These are phyloP conservation scores for Amanita muscaria DNA, from an alignment of 768 basidiomycete genomes.

Conservation along the genomic window DNA sequence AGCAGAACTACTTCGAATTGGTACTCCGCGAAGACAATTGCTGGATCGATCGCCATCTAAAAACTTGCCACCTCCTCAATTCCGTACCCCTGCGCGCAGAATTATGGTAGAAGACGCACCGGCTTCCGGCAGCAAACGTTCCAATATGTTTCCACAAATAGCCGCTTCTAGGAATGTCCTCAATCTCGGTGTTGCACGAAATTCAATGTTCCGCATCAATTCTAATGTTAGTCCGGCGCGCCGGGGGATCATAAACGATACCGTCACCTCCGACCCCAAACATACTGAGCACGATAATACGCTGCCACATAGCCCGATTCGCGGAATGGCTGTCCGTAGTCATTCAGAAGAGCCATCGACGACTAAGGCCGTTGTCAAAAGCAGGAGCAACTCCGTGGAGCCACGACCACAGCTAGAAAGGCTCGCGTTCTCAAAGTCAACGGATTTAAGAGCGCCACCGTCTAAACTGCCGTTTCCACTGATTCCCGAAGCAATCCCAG, in stretches of 20 bases:
- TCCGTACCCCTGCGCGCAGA: constrained; percentile 56
- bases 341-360: constrained; percentile 2
- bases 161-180: constrained; percentile 14
- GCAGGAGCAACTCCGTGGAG: constrained; percentile 8
- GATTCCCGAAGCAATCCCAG: constrained; percentile 9
- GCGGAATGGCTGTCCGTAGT: neutral
- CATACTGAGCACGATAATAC: neutral
- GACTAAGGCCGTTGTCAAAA: neutral
- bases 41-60: constrained; percentile 25
- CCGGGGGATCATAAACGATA: constrained; percentile 24
- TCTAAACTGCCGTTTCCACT: constrained; percentile 32
- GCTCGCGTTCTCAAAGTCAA: too few species aligned
- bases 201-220: constrained; percentile 23
- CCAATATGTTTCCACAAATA: constrained; percentile 34
- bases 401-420: constrained; percentile 11
- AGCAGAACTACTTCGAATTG: constrained; percentile 16
- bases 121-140: constrained; percentile 39
- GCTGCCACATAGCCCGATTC: neutral
- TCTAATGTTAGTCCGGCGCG: constrained; percentile 33
- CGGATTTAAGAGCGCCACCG: too few species aligned
- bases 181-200: constrained; percentile 10
- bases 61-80: constrained; percentile 28
- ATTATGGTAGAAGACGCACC: constrained; percentile 49
- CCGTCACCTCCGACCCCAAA: constrained; percentile 22
- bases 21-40: constrained; percentile 16